Evolutionary conservation across 2,329 filamentous ascomycete species (phyloP), one percentile per base, ranked within the genome.

Genomic region (Coniochaeta sp.): DNA sequence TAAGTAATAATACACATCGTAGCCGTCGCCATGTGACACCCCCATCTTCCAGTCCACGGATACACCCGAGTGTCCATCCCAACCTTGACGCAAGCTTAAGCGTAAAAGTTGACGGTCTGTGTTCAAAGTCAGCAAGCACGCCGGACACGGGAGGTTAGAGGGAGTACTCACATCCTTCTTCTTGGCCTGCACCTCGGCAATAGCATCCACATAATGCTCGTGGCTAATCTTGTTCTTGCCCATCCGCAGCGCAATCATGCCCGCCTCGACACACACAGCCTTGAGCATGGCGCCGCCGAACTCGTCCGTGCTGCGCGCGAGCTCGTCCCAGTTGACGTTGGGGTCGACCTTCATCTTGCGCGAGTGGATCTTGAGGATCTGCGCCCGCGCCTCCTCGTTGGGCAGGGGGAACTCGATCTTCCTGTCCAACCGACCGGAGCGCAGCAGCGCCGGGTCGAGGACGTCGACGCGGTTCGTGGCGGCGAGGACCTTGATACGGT

Each of bases 381-480:
- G 92, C 18, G 92, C 92, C 55, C 94, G 85, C 2, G 94, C 91
- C 73, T 99, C 94, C 72, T 99, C 95, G 66, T 99, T 99, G 4
- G 94, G 94, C 50, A 99, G 79, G 1, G 94, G 94, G 72, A 99
- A 99, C 71, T 99, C 94, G 64, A 97, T 97, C 78, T 97, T 97
- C 66, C 91, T 83, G 69, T 97, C 91, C 55, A 97, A 78, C 74
- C 91, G 91, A 53, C 91, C 91, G 24, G 91, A 95, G 65, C 91
- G 88, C 30, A 97, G 81, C 55, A 97, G 77, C 20, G 91, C 92
- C 7, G 91, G 91, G 67, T 96, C 92, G 16, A 96, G 79, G 7
- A 96, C 91, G 65, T 96, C 92, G 53, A 96, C 86, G 67, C 91
- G 86, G 76, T 97, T 96, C 22, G 91, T 96, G 42, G 91, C 91